Conservation (phyloP, 371 early-diverging fungal species). For the Racocetra persica region DNA sequence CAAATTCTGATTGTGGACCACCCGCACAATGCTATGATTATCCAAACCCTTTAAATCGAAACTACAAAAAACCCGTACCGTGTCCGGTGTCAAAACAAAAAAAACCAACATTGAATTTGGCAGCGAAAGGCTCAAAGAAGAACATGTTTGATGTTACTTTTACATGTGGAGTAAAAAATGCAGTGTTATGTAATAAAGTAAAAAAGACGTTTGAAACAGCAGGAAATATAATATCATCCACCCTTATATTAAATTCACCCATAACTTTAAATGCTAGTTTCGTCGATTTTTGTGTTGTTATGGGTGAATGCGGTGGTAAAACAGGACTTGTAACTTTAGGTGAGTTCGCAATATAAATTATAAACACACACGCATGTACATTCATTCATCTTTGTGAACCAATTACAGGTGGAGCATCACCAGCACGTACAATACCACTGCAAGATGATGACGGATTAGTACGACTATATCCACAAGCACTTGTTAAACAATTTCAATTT, state of each 20-base stretch:
- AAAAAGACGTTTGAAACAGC: slow-evolving; percentile 51
- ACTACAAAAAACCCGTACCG: neutral
- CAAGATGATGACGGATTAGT: slow-evolving; percentile 57
- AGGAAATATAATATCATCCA: slow-evolving; percentile 50
- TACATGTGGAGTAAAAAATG: slow-evolving; percentile 5
- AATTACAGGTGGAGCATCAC: slow-evolving; percentile 43
- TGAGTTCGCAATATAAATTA: slow-evolving; percentile 3
- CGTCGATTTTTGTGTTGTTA: slow-evolving; percentile 56
- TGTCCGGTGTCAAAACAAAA: neutral
- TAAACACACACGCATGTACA: neutral
- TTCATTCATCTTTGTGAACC: neutral
- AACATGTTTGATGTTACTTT: slow-evolving; percentile 20
- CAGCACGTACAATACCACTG: slow-evolving; percentile 60
- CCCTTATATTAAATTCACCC: slow-evolving; percentile 54
- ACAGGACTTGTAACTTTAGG: slow-evolving; percentile 50
- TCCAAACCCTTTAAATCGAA: slow-evolving; percentile 12
- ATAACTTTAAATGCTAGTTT: slow-evolving; percentile 62
- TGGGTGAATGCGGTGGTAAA: slow-evolving; percentile 48
- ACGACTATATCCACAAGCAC: slow-evolving; percentile 71
- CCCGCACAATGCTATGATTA: slow-evolving; percentile 17
- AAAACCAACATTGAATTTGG: neutral
- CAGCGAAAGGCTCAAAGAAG: neutral
- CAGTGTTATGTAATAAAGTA: slow-evolving; percentile 48
- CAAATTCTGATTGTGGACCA: too few relatives aligned
- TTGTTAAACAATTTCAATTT: slow-evolving; percentile 64